phyloP scores from a whole-genome alignment of 495 filamentous ascomycete genomes.

The Pyrenopolyporus hunteri region DNA sequence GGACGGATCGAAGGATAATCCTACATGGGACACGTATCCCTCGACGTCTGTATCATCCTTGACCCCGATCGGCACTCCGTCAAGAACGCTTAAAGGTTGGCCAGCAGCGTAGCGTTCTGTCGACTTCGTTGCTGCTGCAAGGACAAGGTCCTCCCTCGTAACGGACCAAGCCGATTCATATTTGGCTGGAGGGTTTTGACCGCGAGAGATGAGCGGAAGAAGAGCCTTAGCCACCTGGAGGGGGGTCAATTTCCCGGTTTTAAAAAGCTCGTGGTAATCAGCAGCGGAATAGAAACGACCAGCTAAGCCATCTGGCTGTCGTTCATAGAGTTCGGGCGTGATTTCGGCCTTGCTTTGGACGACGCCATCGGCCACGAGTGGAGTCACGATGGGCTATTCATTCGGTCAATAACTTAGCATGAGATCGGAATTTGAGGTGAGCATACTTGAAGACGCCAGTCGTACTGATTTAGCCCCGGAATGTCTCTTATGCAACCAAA shows the following conservation, averaged over 20 bases:
- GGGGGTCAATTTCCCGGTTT: slow-evolving; percentile 71
- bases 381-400: slow-evolving; percentile 76
- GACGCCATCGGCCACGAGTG: slow-evolving; percentile 49
- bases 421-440: not conserved
- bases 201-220: slow-evolving; percentile 70
- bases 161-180: slow-evolving; percentile 72
- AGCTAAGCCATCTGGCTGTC: slow-evolving; percentile 44
- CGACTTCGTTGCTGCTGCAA: slow-evolving; percentile 71
- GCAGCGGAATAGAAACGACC: slow-evolving; percentile 68
- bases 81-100: slow-evolving; percentile 67
- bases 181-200: slow-evolving; percentile 55
- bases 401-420: slow-evolving; percentile 6
- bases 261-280: slow-evolving; percentile 80
- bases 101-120: slow-evolving; percentile 72
- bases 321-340: slow-evolving; percentile 44
- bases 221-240: slow-evolving; percentile 70
- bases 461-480: slow-evolving; percentile 62
- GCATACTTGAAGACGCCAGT: slow-evolving; percentile 38
- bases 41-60: slow-evolving; percentile 84
- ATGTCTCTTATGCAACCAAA: slow-evolving; percentile 67
- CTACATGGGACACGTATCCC: slow-evolving; percentile 72
- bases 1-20: slow-evolving; percentile 49
- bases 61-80: slow-evolving; percentile 85
- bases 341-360: slow-evolving; percentile 40
- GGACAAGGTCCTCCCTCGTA: slow-evolving; percentile 63